Evolutionary conservation across 495 filamentous ascomycete species (phyloP).

Genomic region (Terfezia claveryi): DNA sequence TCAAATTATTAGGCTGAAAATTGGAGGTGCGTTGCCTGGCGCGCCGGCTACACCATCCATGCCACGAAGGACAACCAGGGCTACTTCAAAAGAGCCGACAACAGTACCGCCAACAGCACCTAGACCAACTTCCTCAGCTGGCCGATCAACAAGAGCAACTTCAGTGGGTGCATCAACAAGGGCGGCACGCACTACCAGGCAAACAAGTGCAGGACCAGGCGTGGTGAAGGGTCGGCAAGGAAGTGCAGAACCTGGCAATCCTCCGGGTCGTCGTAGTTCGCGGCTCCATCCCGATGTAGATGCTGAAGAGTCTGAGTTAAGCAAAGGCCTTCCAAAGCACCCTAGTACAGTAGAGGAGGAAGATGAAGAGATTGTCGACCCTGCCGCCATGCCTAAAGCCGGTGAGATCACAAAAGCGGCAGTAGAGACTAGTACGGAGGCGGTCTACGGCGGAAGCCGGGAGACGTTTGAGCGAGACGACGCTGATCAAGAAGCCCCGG

Average conservation of each 20-base stretch:
- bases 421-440: not conserved
- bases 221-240: not conserved
- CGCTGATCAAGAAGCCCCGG: conserved; percentile 2
- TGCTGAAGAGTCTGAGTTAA: not conserved
- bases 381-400: not conserved
- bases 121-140: not conserved
- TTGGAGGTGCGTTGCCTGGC: conserved; percentile 1
- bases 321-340: conserved; percentile 5
- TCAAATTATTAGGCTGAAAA: conserved; percentile 14
- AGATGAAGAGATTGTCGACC: conserved; percentile 2
- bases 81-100: not conserved
- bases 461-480: not conserved
- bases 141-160: not conserved
- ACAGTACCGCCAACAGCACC: not conserved
- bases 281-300: not conserved
- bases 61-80: not conserved
- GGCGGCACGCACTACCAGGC: conserved; percentile 3
- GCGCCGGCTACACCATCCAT: too few relatives aligned
- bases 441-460: not conserved
- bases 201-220: not conserved
- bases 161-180: not conserved
- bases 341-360: conserved; percentile 11
- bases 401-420: conserved; percentile 1
- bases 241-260: conserved; percentile 1
- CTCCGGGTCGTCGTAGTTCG: not conserved